Conservation (phyloP, 192 early-diverging fungal species). For the Umbelopsis isabellina region DNA sequence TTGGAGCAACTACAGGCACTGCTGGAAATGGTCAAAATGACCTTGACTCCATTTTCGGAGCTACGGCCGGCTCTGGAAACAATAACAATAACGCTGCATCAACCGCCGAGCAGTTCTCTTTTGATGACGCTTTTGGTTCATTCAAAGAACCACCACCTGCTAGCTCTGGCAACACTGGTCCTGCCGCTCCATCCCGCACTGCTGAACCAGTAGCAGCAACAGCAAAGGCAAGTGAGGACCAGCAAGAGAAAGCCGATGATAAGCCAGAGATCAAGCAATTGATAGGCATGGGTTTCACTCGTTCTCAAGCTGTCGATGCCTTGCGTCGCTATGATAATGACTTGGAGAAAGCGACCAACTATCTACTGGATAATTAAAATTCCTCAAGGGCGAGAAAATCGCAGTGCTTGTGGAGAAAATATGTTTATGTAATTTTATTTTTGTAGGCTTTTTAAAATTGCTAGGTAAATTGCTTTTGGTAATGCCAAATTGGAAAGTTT, state of each 20-base stretch:
- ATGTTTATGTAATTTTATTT: constrained; percentile 1
- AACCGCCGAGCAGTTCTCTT: not conserved
- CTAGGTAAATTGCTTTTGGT: not conserved
- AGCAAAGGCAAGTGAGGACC: not conserved
- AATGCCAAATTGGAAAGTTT: not conserved
- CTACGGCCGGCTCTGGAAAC: not conserved
- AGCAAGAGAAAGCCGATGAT: constrained; percentile 6
- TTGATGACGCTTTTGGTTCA: constrained; percentile 23
- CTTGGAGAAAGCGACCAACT: constrained; percentile 71
- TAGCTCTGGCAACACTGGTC: not conserved
- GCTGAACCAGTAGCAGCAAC: not conserved
- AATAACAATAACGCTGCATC: not conserved
- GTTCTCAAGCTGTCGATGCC: constrained; percentile 67
- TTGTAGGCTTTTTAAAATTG: not conserved
- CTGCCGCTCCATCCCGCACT: not conserved
- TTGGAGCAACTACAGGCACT: not conserved
- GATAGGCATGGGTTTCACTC: constrained; percentile 69
- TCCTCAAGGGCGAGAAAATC: not conserved
- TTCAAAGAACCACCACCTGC: not conserved
- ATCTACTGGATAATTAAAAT: constrained; percentile 59
- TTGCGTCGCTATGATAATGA: constrained; percentile 73
- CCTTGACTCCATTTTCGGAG: constrained; percentile 22
- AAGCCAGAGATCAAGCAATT: constrained; percentile 48
- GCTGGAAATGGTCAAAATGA: not conserved
- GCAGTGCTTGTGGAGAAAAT: no score